phyloP scores from a whole-genome alignment of 257 asterid genomes.

The Thymus mandschuricus region DNA sequence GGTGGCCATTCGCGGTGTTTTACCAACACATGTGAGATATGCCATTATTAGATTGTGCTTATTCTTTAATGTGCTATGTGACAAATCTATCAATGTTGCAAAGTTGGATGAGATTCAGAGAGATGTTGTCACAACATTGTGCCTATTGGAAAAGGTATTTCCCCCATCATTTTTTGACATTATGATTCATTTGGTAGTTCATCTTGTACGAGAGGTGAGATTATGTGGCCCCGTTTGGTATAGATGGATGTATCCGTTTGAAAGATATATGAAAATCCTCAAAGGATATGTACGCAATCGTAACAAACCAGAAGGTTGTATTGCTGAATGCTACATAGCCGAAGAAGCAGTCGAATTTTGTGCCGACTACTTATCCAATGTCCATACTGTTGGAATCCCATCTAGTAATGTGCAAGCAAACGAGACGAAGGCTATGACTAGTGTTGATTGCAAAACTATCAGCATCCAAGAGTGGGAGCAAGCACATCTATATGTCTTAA shows the following conservation, averaged over 20 bases:
- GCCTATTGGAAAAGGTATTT: neutral
- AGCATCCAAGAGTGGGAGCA: neutral
- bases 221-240: neutral
- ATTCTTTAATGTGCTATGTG: neutral
- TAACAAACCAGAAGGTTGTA: neutral
- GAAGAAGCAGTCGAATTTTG: constrained; percentile 1
- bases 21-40: neutral
- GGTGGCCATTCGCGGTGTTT: neutral
- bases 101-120: neutral
- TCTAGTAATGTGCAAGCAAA: fast-evolving
- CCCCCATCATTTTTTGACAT: neutral
- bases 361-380: neutral
- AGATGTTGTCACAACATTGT: neutral
- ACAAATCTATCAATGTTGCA: neutral
- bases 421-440: neutral
- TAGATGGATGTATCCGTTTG: constrained; percentile 3
- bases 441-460: neutral
- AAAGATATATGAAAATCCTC: neutral
- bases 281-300: neutral
- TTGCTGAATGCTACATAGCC: neutral
- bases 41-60: neutral
- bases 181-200: neutral
- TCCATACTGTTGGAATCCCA: neutral
- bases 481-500: neutral
- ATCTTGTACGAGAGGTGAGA: neutral